Percentiles rank a stretch among this genome's conserved stretches.
Evolutionary conservation across 2,329 filamentous ascomycete species (phyloP).

Genomic region (Talaromyces sp.): DNA sequence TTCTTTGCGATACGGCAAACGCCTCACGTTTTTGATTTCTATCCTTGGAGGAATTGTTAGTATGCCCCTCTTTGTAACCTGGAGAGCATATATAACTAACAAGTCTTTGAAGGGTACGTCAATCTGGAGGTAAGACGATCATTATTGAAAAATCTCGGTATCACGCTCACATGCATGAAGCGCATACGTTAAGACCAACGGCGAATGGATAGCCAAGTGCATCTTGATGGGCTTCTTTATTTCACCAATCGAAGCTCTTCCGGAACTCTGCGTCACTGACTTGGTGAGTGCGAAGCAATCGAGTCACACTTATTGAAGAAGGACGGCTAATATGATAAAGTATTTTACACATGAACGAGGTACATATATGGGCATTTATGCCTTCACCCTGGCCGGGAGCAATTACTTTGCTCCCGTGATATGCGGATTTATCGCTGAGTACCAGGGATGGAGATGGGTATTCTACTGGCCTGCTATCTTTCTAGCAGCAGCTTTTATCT

Average conservation of each 20-base stretch:
- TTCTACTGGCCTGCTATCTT: conserved; percentile 54
- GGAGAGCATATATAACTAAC: not conserved
- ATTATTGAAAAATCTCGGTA: conserved; percentile 14
- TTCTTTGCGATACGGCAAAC: conserved; percentile 44
- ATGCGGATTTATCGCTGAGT: conserved; percentile 47
- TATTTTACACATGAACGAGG: conserved; percentile 44
- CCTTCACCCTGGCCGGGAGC: conserved; percentile 40
- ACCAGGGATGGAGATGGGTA: conserved; percentile 48
- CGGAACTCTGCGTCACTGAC: conserved; percentile 41
- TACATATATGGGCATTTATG: conserved; percentile 41
- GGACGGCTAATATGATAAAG: conserved; percentile 22
- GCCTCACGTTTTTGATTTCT: conserved; percentile 35
- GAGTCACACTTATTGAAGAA: not conserved
- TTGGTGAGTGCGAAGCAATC: conserved; percentile 31
- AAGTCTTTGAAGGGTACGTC: conserved; percentile 11
- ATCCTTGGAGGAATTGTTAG: conserved; percentile 33
- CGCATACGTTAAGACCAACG: conserved; percentile 32
- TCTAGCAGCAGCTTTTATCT: conserved; percentile 42
- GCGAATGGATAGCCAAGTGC: conserved; percentile 40
- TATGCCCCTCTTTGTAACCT: not conserved
- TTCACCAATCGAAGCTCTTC: conserved; percentile 42
- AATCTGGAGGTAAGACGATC: conserved; percentile 15
- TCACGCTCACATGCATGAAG: conserved; percentile 21
- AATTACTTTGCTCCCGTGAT: conserved; percentile 47
- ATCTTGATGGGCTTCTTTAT: conserved; percentile 39